Conservation (phyloP, 495 filamentous ascomycete species). For the Neurospora discreta region DNA sequence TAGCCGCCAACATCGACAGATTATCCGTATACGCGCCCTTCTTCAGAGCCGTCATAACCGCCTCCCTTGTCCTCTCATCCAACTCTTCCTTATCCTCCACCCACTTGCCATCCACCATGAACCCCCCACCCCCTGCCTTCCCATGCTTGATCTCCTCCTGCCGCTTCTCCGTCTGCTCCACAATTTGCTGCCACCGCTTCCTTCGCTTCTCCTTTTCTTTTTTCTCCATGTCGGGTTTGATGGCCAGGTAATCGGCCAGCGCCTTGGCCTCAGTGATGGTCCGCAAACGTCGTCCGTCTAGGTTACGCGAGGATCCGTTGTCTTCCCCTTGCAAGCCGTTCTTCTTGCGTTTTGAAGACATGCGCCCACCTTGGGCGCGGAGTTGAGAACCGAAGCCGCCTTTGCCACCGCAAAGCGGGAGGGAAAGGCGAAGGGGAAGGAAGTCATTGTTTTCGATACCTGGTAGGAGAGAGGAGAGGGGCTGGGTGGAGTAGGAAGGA, state of each 20-base stretch:
- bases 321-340: conserved; percentile 56
- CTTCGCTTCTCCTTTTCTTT: conserved; percentile 77
- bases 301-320: conserved; percentile 80
- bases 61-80: conserved; percentile 71
- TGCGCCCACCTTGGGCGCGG: conserved; percentile 91
- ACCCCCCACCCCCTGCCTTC: conserved; percentile 38
- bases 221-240: conserved; percentile 94
- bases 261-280: conserved; percentile 92
- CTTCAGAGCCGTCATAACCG: conserved; percentile 67
- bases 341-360: conserved; percentile 87
- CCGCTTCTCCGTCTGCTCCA: conserved; percentile 68
- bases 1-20: conserved; percentile 15
- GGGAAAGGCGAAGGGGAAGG: conserved; percentile 67
- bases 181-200: conserved; percentile 71
- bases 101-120: conserved; percentile 71
- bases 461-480: conserved; percentile 44
- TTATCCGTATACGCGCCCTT: conserved; percentile 48
- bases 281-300: conserved; percentile 81
- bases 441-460: conserved; percentile 40
- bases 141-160: conserved; percentile 69
- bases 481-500: conserved; percentile 27
- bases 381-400: conserved; percentile 97
- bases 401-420: conserved; percentile 77
- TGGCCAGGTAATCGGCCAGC: conserved; percentile 84
- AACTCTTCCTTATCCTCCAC: conserved; percentile 84